Base-by-base conservation (phyloP, 2,329 filamentous ascomycete genomes). In the Beauveria scarabaeidicola region DNA sequence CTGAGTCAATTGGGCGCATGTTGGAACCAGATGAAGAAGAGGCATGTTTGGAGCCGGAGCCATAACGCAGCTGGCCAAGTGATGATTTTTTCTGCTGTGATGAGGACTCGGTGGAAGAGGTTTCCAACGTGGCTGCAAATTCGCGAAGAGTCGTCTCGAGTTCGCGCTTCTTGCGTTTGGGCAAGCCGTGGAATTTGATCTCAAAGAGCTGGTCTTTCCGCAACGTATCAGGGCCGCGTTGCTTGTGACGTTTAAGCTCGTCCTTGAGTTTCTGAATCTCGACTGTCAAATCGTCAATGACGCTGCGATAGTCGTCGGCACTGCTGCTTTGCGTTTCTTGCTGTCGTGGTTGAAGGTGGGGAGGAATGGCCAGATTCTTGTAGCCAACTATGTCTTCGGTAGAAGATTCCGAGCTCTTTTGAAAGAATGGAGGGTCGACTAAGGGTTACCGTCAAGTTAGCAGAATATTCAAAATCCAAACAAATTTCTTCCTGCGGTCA, bases 251-350 rank as follows among this genome's bases (percentile, higher is more conserved):
- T 66, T 83, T 87, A 58, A 95, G 67, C 66, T 86, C 84, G 64
- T 87, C 85, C 73, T 87, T 91, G 62, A 95, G 71, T 55, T 84
- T 86, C 69, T 90, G 89, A 69, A 94, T 95, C 68, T 91, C 88
- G 27, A 96, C 77, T 0, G 90, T 96, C 61, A 96, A 73, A 69
- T 96, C 91, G 66, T 96, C 90, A 52, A 96, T 95, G 17, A 96
- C 89, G 64, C 88, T 88, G 51, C 90, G 81, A 62, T 85, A 92
- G 59, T 92, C 90, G 60, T 89, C 89, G 29, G 82, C 84, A 54
- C 85, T 87, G 68, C 83, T 89, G 67, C 74, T 82, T 21, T 72
- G 81, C 3, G 74, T 73, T 41, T 69, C 61, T 0, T 68, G 41
- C 10, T 17, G 38, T 3, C 36, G 53, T 19, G 23, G 52, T 47